These are phyloP conservation scores for Macaranga tanarius DNA, from an alignment of 441 rosid species.

Conservation along the genomic window DNA sequence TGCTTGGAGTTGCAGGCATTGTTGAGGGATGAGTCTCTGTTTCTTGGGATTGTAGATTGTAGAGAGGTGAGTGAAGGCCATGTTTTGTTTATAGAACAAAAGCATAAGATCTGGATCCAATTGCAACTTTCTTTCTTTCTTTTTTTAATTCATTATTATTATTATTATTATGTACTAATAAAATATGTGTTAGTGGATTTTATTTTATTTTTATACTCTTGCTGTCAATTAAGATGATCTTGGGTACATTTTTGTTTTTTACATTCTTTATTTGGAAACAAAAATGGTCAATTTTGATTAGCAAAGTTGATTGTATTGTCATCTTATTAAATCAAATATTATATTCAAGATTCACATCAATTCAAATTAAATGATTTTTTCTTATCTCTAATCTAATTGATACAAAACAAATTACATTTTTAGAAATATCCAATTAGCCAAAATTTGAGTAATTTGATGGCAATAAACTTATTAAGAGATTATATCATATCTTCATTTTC, in stretches of 20 bases:
- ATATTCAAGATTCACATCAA: too few relatives aligned
- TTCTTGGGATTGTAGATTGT: conserved; percentile 88
- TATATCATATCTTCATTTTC: too few relatives aligned
- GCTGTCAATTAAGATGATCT: neutral
- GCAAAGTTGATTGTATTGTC: too few relatives aligned
- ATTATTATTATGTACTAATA: neutral
- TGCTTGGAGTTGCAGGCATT: conserved; percentile 62
- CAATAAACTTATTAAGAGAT: too few relatives aligned
- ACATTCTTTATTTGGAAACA: neutral
- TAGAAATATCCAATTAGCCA: too few relatives aligned
- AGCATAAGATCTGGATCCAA: conserved; percentile 78
- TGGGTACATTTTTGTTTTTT: too few relatives aligned
- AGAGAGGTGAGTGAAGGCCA: conserved; percentile 46
- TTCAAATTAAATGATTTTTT: too few relatives aligned
- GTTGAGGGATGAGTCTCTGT: conserved; percentile 46
- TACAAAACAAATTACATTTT: too few relatives aligned
- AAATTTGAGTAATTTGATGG: too few relatives aligned
- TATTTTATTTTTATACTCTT: neutral
- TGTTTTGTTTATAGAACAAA: conserved; percentile 79
- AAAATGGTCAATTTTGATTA: conserved; percentile 1
- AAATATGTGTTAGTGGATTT: neutral
- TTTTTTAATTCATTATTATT: conserved; percentile 16
- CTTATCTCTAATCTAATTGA: too few relatives aligned
- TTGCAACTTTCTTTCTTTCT: neutral
- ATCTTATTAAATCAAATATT: too few relatives aligned